These are phyloP conservation scores for Arabidopsis hybrid DNA, from an alignment of 441 rosid species.

Conservation along the genomic window DNA sequence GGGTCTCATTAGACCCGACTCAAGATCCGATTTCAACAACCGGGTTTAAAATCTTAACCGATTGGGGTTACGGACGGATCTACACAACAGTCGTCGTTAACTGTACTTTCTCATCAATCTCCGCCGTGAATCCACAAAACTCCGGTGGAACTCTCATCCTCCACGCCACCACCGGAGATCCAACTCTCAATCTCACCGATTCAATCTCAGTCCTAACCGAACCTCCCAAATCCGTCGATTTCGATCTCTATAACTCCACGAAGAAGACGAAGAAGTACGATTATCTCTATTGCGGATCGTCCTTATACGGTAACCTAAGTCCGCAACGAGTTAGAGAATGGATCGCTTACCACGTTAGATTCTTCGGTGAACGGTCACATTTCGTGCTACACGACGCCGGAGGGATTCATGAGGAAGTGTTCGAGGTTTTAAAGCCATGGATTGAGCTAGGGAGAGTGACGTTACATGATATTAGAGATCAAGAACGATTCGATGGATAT, in stretches of 20 bases:
- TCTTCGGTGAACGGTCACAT: constrained; percentile 78
- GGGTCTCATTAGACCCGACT: constrained; percentile 53
- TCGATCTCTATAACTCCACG: constrained; percentile 45
- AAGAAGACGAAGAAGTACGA: constrained; percentile 62
- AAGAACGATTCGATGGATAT: constrained; percentile 92
- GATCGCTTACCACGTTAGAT: constrained; percentile 81
- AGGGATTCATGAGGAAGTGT: constrained; percentile 75
- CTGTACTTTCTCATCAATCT: constrained; percentile 62
- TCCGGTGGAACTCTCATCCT: constrained; percentile 73
- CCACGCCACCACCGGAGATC: constrained; percentile 75
- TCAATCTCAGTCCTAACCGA: constrained; percentile 61
- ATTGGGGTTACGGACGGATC: constrained; percentile 94
- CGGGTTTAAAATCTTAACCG: constrained; percentile 70
- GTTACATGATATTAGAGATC: constrained; percentile 78
- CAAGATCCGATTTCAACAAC: constrained; percentile 36
- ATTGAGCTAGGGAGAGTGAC: constrained; percentile 85
- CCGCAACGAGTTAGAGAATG: constrained; percentile 85
- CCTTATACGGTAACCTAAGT: constrained; percentile 74
- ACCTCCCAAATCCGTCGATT: constrained; percentile 51
- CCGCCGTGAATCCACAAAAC: constrained; percentile 57
- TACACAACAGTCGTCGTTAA: constrained; percentile 84
- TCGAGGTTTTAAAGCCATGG: constrained; percentile 86
- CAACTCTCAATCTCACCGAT: constrained; percentile 58
- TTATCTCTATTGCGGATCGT: constrained; percentile 84
- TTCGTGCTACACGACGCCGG: constrained; percentile 92